These are phyloP conservation scores for Pulveroboletus sp. DNA, from an alignment of 768 basidiomycete genomes.

Conservation along the genomic window DNA sequence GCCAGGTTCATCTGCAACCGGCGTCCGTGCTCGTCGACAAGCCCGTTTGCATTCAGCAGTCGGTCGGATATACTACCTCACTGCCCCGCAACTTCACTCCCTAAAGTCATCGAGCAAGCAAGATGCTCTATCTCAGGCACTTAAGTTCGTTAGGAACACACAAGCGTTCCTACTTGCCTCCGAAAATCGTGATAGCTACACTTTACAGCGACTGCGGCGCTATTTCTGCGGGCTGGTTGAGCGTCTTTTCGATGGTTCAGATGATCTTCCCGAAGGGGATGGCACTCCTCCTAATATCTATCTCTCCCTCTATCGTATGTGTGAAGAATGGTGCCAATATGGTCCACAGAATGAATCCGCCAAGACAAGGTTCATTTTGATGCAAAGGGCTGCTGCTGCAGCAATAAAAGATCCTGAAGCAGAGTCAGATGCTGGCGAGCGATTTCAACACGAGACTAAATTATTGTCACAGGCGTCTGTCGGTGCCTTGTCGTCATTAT, in stretches of 20 bases:
- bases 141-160: conserved; percentile 84
- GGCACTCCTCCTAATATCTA: conserved; percentile 70
- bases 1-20: conserved; percentile 36
- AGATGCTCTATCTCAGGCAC: conserved; percentile 69
- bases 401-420: conserved; percentile 51
- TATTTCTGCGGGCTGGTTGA: conserved; percentile 91
- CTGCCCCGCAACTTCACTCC: conserved; percentile 70
- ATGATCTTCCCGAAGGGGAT: conserved; percentile 67
- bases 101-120: conserved; percentile 65
- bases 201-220: conserved; percentile 75
- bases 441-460: conserved; percentile 65
- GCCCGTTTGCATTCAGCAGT: conserved; percentile 81
- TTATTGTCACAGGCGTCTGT: conserved; percentile 75
- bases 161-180: conserved; percentile 69
- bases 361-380: conserved; percentile 62
- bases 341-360: conserved; percentile 71
- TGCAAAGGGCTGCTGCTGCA: conserved; percentile 62
- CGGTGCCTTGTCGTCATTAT: conserved; percentile 83
- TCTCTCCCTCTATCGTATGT: conserved; percentile 74
- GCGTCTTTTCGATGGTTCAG: conserved; percentile 74
- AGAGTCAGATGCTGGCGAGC: conserved; percentile 49
- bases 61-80: conserved; percentile 83
- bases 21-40: conserved; percentile 63
- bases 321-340: conserved; percentile 91
- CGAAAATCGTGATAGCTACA: conserved; percentile 69